These are phyloP conservation scores for Chrysopogon serrulatus DNA, from an alignment of 176 grass and related monocot species.

Conservation along the genomic window DNA sequence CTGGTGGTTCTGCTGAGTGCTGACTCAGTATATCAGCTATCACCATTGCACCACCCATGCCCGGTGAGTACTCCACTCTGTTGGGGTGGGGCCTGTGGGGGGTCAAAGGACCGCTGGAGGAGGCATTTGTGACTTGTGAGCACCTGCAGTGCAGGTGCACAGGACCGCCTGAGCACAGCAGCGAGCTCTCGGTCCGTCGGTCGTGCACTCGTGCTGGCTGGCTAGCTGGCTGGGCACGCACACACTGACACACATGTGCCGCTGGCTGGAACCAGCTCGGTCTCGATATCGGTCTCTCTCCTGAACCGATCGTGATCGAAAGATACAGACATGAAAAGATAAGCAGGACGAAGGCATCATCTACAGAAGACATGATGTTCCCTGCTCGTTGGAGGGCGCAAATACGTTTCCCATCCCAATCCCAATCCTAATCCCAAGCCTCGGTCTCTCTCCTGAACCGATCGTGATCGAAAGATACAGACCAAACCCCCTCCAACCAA, in stretches of 20 bases:
- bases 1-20: too few species aligned
- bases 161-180: background rate
- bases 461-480: too few species aligned
- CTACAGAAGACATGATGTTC: background rate
- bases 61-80: too few species aligned
- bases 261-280: constrained; percentile 12
- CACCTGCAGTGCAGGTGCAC: too few species aligned
- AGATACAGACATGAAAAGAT: background rate
- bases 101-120: too few species aligned
- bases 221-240: background rate
- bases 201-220: background rate
- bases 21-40: too few species aligned
- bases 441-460: too few species aligned
- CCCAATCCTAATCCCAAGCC: too few species aligned
- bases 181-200: background rate
- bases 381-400: background rate
- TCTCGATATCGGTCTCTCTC: background rate
- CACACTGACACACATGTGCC: background rate
- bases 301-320: background rate
- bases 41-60: too few species aligned
- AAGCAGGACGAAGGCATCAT: background rate
- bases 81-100: too few species aligned
- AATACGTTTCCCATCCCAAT: background rate
- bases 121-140: too few species aligned
- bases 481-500: too few species aligned